phyloP scores from a whole-genome alignment of 225 moss, liverwort and hornwort species.

The Pleurozium schreberi region DNA sequence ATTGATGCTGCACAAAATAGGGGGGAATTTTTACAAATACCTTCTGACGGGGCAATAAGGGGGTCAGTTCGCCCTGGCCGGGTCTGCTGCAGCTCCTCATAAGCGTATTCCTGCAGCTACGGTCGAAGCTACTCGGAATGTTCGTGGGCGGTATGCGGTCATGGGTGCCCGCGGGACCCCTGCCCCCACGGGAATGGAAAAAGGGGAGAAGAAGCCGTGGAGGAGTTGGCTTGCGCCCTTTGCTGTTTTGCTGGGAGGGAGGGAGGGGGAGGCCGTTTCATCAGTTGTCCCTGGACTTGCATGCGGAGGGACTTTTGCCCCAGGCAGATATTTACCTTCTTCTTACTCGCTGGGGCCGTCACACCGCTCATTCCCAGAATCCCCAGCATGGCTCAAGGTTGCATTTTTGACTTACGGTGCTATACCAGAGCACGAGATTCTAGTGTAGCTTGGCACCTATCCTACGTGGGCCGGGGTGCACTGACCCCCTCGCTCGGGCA shows the following conservation, averaged over 20 bases:
- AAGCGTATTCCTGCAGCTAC: neutral
- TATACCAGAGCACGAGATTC: no score
- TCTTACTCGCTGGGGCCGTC: neutral
- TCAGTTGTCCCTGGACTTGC: neutral
- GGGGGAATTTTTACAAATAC: no score
- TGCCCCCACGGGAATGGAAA: neutral
- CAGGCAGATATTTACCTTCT: neutral
- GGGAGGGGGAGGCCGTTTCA: neutral
- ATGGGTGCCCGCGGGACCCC: neutral
- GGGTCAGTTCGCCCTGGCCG: no score
- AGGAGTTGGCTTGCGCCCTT: neutral
- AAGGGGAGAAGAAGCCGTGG: neutral
- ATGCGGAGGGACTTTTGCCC: neutral
- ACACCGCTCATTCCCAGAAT: neutral
- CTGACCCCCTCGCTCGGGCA: no score
- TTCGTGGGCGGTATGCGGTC: neutral
- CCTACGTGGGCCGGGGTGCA: no score
- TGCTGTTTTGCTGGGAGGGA: neutral
- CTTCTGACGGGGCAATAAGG: no score
- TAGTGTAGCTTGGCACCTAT: no score
- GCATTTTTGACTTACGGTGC: neutral
- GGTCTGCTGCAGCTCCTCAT: neutral
- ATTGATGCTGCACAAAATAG: no score
- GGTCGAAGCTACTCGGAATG: neutral
- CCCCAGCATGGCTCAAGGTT: no score